Evolutionary conservation across 139 green algal species (phyloP), one percentile per base, ranked within the genome.

Genomic region (Micractinium sp.): DNA sequence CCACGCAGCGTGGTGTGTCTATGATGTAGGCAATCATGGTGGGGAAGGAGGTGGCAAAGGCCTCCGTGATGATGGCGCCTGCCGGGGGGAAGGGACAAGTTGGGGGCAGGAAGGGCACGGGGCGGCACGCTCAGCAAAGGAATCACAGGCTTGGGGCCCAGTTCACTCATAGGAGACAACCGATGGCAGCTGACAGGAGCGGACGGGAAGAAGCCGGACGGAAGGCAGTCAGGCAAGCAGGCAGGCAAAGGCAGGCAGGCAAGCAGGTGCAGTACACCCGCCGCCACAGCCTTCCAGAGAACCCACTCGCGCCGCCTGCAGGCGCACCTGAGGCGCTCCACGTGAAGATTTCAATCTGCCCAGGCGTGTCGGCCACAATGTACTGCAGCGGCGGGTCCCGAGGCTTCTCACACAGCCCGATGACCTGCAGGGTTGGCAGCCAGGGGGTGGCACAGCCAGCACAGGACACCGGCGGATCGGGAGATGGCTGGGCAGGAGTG

Each of bases 331-430:
- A 97, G 3, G 97, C 98, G 9, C 92, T 97, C 98, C 98, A 99
- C 0, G 98, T 99, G 95, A 99, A 99, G 89, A 99, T 98, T 92
- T 99, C 98, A 38, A 99, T 99, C 93, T 99, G 98, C 0, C 98
- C 98, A 3, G 98, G 97, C 0, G 98, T 99, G 94, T 99, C 98
- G 3, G 96, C 95, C 7, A 99, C 87, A 23, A 99, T 93, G 89
- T 96, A 97, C 56, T 96, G 81, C 22, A 97, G 93, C 12, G 95
- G 94, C 0, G 96, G 96, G 39, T 96, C 93, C 23, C 96, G 93
- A n/a, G 87, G 84, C 91, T 97, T 97, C 82, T 98, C 95, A 19
- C 91, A 95, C 69, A 98, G 93, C 29, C 90, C 74, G 20, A 99
- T 94, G 19, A 99, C 96, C 95, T 97, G 89, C 3, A 75, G 29